Evolutionary conservation across 2,329 filamentous ascomycete genomes (phyloP).

Genomic region (Penicillium polonicum): DNA sequence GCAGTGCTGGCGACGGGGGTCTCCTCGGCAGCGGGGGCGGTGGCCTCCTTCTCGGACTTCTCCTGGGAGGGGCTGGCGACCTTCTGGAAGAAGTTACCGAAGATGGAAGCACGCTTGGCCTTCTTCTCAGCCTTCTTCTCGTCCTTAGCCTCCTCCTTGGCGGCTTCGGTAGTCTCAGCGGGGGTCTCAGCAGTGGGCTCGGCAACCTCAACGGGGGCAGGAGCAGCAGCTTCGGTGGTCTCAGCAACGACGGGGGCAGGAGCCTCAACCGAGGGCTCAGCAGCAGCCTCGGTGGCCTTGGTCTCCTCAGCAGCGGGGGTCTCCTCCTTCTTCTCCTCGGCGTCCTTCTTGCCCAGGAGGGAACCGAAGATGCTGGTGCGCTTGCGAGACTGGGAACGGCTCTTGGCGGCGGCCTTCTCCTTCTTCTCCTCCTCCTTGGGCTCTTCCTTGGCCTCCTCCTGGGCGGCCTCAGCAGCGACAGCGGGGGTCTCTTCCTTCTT

Average conservation of each 20-base stretch:
- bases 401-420: conserved; percentile 57
- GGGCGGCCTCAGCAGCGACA: conserved; percentile 35
- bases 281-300: conserved; percentile 31
- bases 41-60: conserved; percentile 50
- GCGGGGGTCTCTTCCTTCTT: conserved; percentile 35
- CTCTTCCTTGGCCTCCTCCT: conserved; percentile 29
- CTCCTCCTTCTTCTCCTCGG: conserved; percentile 41
- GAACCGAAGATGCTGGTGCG: conserved; percentile 57
- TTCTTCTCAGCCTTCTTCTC: conserved; percentile 50
- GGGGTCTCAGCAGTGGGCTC: conserved; percentile 38
- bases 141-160: conserved; percentile 37
- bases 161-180: conserved; percentile 26
- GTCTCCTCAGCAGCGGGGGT: conserved; percentile 44
- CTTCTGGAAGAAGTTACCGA: conserved; percentile 76
- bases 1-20: conserved; percentile 49
- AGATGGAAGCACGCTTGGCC: conserved; percentile 80
- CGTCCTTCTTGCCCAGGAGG: conserved; percentile 61
- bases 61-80: conserved; percentile 46
- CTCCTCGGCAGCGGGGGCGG: conserved; percentile 48
- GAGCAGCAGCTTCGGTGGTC: conserved; percentile 14
- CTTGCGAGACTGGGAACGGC: conserved; percentile 60
- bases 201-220: conserved; percentile 21
- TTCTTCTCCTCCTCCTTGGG: conserved; percentile 41
- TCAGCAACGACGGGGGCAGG: conserved; percentile 31
- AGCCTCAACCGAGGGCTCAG: conserved; percentile 35